Conservation (phyloP, 768 basidiomycete species). For the Cantharellus cinnabarinus region DNA sequence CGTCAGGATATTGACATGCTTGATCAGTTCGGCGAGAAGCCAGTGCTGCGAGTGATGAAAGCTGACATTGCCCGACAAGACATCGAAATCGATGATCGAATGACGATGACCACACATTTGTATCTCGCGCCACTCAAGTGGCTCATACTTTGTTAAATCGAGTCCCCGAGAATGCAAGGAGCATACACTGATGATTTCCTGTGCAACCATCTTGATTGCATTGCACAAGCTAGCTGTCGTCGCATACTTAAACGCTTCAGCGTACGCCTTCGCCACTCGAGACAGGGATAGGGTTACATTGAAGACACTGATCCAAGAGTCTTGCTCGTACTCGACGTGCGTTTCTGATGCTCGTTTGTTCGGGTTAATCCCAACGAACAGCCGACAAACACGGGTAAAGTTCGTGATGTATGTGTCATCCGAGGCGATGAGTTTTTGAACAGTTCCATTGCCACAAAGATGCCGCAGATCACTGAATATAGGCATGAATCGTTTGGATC, state of each 20-base stretch:
- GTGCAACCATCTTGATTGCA: slow-evolving; percentile 48
- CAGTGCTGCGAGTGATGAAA: slow-evolving; percentile 88
- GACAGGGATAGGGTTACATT: slow-evolving; percentile 83
- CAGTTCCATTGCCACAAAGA: slow-evolving; percentile 58
- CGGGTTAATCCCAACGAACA: slow-evolving; percentile 89
- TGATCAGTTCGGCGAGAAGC: slow-evolving; percentile 75
- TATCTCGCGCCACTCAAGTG: slow-evolving; percentile 44
- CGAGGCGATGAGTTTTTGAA: slow-evolving; percentile 57
- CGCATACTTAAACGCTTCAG: slow-evolving; percentile 53
- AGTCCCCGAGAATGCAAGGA: slow-evolving; percentile 45
- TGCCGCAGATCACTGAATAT: slow-evolving; percentile 83
- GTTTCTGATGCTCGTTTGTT: slow-evolving; percentile 61
- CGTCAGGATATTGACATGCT: slow-evolving; percentile 50
- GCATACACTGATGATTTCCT: slow-evolving; percentile 52
- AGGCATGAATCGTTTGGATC: slow-evolving; percentile 89
- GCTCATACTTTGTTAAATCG: slow-evolving; percentile 43
- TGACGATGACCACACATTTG: slow-evolving; percentile 39
- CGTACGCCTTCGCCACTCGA: slow-evolving; percentile 74
- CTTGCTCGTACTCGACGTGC: slow-evolving; percentile 92
- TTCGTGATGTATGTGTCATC: slow-evolving; percentile 45
- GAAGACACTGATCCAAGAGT: slow-evolving; percentile 93
- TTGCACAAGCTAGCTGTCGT: slow-evolving; percentile 36
- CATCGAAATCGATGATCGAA: slow-evolving; percentile 56
- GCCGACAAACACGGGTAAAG: slow-evolving; percentile 56
- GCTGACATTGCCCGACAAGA: slow-evolving; percentile 64